These are phyloP conservation scores for Conoideocrella luteorostrata DNA, from an alignment of 2,329 filamentous ascomycete genomes.

Conservation along the genomic window DNA sequence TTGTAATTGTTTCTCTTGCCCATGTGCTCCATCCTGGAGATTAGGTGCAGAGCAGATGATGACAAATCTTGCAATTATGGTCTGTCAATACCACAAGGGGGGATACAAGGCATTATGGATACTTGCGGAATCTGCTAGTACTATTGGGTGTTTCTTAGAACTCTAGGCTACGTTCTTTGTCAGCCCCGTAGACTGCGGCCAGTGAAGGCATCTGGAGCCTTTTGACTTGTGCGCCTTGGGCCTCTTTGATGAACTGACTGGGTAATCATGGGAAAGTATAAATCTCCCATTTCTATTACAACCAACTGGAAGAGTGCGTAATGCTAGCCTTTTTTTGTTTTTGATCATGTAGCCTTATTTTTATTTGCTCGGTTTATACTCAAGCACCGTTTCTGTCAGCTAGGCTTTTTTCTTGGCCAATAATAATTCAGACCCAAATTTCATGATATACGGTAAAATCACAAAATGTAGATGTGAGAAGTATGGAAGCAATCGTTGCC, in stretches of 20 bases:
- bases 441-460: constrained; percentile 26
- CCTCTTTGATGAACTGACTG: constrained; percentile 4
- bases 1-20: constrained; percentile 19
- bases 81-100: constrained; percentile 23
- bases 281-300: constrained; percentile 1
- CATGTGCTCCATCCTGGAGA: constrained; percentile 23
- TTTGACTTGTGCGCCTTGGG: not conserved
- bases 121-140: constrained; percentile 19
- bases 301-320: constrained; percentile 4
- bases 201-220: not conserved
- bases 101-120: constrained; percentile 22
- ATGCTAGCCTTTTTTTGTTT: constrained; percentile 12
- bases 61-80: constrained; percentile 6
- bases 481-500: too few species aligned
- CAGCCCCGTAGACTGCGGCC: not conserved
- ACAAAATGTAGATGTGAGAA: not conserved
- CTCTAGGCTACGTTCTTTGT: not conserved
- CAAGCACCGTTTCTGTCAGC: constrained; percentile 25
- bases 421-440: constrained; percentile 41
- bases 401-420: constrained; percentile 34
- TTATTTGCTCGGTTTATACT: constrained; percentile 24
- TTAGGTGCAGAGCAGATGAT: constrained; percentile 25
- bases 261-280: constrained; percentile 5
- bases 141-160: constrained; percentile 1
- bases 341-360: constrained; percentile 30